Evolutionary conservation across 306 rosid species (phyloP), one percentile per base, ranked within the genome.

Genomic region (Inga laurina): DNA sequence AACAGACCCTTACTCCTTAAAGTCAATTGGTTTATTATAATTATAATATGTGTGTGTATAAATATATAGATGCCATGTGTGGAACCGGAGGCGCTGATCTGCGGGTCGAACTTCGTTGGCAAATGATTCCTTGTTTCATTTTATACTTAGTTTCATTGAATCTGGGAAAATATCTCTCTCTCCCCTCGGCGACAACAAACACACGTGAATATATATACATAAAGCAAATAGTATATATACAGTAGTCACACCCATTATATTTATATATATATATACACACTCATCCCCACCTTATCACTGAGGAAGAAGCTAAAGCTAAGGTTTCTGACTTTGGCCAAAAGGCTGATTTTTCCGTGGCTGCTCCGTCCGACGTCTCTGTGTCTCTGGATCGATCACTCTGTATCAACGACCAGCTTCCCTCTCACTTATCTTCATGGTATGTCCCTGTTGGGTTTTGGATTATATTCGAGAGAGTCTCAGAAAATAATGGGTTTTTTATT

Each of bases 341-440:
- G 30, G 39, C 18, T 27, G 39, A 10, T 64, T 12, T 64, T 12
- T 14, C 39, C 5, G 32, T 30, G 8, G 19, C 70, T 64, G 21
- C 70, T 30, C 8, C 16, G 2, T 22, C 34, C 32, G 18, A 4
- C 7, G 8, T 8, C 18, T 64, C 8, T 27, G 18, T 64, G 4
- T 65, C 71, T 65, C 71, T 65, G n/a, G 18, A 30, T 57, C 62
- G 2, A 15, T 56, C 64, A n/a, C 32, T 57, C 65, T n/a, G 14
- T 22, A 57, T 57, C 61, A 51, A 51, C 61, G 24, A 19, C 64
- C 8, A 45, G 14, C 48, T 11, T 45, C 48, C 7, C 64, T 7
- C 27, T 56, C 9, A 56, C 32, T 66, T 52, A 14, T 59, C 70
- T 71, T 75, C 86, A 88, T 84, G 88, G 92, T 52, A 15, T 52